phyloP scores from a whole-genome alignment of 768 basidiomycete genomes.

The Nevesoporus exiguus region DNA sequence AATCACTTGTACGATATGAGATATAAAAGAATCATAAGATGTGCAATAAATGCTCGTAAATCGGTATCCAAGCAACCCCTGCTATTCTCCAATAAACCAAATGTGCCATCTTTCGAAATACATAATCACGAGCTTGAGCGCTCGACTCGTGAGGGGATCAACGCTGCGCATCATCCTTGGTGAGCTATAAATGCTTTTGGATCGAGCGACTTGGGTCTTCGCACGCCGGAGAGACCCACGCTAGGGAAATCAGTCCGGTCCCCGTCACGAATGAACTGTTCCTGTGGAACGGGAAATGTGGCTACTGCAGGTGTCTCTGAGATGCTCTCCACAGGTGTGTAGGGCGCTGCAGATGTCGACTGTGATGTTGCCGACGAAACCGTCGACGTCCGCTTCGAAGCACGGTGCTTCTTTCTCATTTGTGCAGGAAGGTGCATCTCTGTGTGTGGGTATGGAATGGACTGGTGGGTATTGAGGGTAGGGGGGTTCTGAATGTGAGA shows the following conservation, averaged over 20 bases:
- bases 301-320: conserved; percentile 25
- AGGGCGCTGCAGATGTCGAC: conserved; percentile 44
- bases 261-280: conserved; percentile 31
- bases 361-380: conserved; percentile 44
- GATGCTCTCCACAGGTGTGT: conserved; percentile 33
- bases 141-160: neutral
- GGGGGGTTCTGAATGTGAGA: conserved; percentile 22
- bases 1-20: neutral
- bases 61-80: neutral
- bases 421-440: conserved; percentile 26
- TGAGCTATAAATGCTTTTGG: conserved; percentile 40
- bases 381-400: conserved; percentile 32
- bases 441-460: conserved; percentile 25
- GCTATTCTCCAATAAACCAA: neutral
- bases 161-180: conserved; percentile 4
- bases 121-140: neutral
- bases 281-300: conserved; percentile 27
- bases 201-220: conserved; percentile 35
- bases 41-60: neutral
- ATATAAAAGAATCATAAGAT: neutral
- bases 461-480: conserved; percentile 25
- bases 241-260: conserved; percentile 35
- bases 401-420: conserved; percentile 14
- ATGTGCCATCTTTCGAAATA: neutral
- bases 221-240: conserved; percentile 33